Evolutionary conservation across 164 flowering plant species (phyloP), one percentile per base, ranked within the genome.

Genomic region (Cinnamomum chago): DNA sequence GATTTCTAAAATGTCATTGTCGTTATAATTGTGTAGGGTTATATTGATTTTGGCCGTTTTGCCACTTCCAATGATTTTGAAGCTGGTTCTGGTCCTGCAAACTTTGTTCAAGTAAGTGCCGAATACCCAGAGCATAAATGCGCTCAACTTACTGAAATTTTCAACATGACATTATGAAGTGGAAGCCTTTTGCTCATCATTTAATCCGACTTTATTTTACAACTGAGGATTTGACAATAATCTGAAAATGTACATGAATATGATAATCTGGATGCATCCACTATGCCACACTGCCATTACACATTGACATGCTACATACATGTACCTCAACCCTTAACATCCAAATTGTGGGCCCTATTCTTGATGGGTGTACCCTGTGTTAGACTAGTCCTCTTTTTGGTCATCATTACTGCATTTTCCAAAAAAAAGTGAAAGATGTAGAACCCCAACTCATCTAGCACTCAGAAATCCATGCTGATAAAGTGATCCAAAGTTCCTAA

Each of bases 31-130:
- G 65, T 79, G 76, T 86, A 93, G 99, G 97, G 99, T 58, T 95
- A 89, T 84, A 82, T 91, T 28, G 89, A 87, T 81, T 95, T 87
- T 84, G 99, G 97, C 10, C 87, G 92, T 71, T 95, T 85, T 83
- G 87, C 89, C 75, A 68, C 72, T 62, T 82, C 80, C 73, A 86
- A 83, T 76, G 60, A 87, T 81, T 93, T 93, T 82, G 85, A 75
- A 72, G 78, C 94, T 82, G 89, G 93, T 76, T 84, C 96, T 40
- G 94, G 88, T 60, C 75, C 76, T 72, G 79, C 77, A 70, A 84
- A 87, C 80, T 93, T 95, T 81, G 86, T 92, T 68, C 99, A 92
- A 82, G 99, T 95, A 87, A 85, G 87, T 35, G 58, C 17, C n/a
- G 20, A 55, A 55, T 15, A 3, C 6, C 3, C 7, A 15, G 60